Evolutionary conservation across 805 yeast genomes (phyloP).

Genomic region (Hanseniaspora occidentalis): DNA sequence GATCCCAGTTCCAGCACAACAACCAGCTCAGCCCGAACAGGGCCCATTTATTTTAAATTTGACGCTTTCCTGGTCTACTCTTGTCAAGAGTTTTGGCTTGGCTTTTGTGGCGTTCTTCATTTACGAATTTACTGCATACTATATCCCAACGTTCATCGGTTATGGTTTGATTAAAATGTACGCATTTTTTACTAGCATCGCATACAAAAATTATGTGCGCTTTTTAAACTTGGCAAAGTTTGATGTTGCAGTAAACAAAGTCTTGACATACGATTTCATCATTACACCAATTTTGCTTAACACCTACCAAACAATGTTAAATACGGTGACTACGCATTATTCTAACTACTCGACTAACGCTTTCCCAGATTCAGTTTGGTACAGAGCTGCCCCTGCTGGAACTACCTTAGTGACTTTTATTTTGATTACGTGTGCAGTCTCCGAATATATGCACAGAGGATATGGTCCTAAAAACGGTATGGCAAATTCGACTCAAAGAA

Average conservation of each 20-base stretch:
- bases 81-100: slow-evolving; percentile 17
- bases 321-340: background rate
- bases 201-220: background rate
- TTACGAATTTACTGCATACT: slow-evolving; percentile 31
- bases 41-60: slow-evolving; percentile 19
- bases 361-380: slow-evolving; percentile 13
- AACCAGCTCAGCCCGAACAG: slow-evolving; percentile 11
- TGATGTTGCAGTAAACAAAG: background rate
- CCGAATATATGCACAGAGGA: slow-evolving; percentile 17
- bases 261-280: background rate
- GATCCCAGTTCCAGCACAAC: background rate
- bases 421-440: slow-evolving; percentile 12
- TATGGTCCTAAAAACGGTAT: slow-evolving; percentile 19
- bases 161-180: slow-evolving; percentile 12
- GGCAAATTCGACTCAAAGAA: slow-evolving; percentile 29
- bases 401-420: slow-evolving; percentile 20
- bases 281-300: background rate
- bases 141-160: slow-evolving; percentile 38
- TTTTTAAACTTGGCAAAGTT: background rate
- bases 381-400: slow-evolving; percentile 19
- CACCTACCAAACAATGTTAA: slow-evolving; percentile 7
- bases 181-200: slow-evolving; percentile 4
- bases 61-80: slow-evolving; percentile 13
- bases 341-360: slow-evolving; percentile 11
- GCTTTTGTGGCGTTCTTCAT: slow-evolving; percentile 21